A percentile compares a stretch with the other conserved stretches of the same genome.
These are phyloP conservation scores for Rhodosporidiobolus sp. DNA, from an alignment of 768 basidiomycete genomes.

Conservation along the genomic window DNA sequence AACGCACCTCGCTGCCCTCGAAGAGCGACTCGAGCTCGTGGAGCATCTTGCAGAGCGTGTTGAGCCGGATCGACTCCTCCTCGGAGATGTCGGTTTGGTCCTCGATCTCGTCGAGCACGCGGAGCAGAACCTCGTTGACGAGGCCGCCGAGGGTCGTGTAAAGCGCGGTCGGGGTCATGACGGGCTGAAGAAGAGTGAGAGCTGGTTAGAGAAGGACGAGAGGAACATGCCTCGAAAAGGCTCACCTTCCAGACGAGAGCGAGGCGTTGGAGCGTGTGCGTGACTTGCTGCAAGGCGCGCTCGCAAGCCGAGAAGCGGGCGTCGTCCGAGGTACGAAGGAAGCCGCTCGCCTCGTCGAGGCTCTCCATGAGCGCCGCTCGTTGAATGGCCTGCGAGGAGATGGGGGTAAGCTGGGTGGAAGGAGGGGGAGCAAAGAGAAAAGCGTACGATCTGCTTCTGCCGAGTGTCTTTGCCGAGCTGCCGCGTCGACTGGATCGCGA, in stretches of 20 bases:
- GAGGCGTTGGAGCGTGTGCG: slow-evolving; percentile 48
- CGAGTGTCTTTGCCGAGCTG: slow-evolving; percentile 32
- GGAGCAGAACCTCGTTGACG: slow-evolving; percentile 46
- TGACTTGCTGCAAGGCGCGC: slow-evolving; percentile 46
- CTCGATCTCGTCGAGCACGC: slow-evolving; percentile 49
- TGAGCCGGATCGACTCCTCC: slow-evolving; percentile 49
- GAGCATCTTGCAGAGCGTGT: slow-evolving; percentile 49
- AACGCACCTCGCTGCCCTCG: slow-evolving; percentile 32
- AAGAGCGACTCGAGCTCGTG: slow-evolving; percentile 51
- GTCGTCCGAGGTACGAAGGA: slow-evolving; percentile 43
- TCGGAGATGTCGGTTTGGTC: slow-evolving; percentile 52
- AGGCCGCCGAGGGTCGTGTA: slow-evolving; percentile 48
- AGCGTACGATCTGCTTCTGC: slow-evolving; percentile 44
- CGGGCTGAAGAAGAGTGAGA: slow-evolving; percentile 40
- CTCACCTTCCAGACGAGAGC: slow-evolving; percentile 50
- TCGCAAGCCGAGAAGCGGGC: slow-evolving; percentile 42
- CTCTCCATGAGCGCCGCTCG: slow-evolving; percentile 43
- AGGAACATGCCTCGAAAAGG: too few species aligned
- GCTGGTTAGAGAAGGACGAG: background rate
- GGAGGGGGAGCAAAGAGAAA: background rate
- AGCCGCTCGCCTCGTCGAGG: slow-evolving; percentile 46
- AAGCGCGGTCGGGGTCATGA: slow-evolving; percentile 45
- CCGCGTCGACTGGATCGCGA: slow-evolving; percentile 23
- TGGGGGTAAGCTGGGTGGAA: background rate
- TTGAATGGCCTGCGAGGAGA: slow-evolving; percentile 42